Evolutionary conservation across 495 filamentous ascomycete genomes (phyloP), one percentile per base, ranked within the genome.

Genomic region (Physcia stellaris): DNA sequence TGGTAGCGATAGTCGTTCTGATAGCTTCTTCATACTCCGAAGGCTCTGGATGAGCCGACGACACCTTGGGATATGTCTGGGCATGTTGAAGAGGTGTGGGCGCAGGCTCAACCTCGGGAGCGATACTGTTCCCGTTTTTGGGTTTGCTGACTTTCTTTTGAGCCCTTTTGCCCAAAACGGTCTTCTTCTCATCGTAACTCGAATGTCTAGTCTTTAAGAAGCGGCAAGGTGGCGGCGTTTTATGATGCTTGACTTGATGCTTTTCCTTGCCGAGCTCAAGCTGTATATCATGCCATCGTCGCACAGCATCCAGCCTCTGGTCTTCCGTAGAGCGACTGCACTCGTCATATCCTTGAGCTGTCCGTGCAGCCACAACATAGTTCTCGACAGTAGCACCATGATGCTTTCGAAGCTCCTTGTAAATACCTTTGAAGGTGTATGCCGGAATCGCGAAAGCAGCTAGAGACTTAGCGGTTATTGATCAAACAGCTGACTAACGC

Each of bases 351-450:
- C 84, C 83, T 53, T 88, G 80, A 10, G 72, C 56, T 20, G 80
- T 79, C 4, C 84, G 67, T 19, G 81, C 72, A 1, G 79, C 67
- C 24, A 84, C 65, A 34, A 87, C 82, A 38, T 85, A 82, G 41
- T 77, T 80, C 11, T 75, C 60, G 30, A 75, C 73, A 39, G 68
- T 77, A 19, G 65, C 64, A 13, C 75, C 70, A 41, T 82, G 69
- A 20, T 68, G 49, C 21, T 71, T 79, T 23, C 76, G 69, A 16
- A 86, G 62, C 47, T 84, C 76, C 32, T 79, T 77, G 55, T 83
- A 78, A 2, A 88, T 60, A 2, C 85, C 85, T 40, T 77, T 73
- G 60, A 84, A 72, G 3, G 79, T 69, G 45, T 86, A 86, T 4
- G 77, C 81, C 0, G 76, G 77, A 11, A 87, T 6, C 9, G 23